These are phyloP conservation scores for Pseudonitzschia pungens DNA, from an alignment of 108 stramenopile genomes.

Conservation along the genomic window DNA sequence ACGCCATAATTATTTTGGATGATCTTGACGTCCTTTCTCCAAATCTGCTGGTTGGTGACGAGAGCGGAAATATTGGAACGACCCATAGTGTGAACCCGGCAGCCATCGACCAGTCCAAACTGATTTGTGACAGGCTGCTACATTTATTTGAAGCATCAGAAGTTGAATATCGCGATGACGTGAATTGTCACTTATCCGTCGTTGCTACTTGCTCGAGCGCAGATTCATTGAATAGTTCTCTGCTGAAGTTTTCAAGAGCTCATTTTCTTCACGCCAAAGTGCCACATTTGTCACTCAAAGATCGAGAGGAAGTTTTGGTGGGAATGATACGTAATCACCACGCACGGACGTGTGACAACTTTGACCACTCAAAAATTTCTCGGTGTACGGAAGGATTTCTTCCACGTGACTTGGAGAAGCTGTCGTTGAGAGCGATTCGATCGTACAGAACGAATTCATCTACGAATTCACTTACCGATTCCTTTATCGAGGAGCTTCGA, in stretches of 20 bases:
- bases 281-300: constrained; percentile 6
- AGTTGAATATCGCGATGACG: background rate
- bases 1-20: constrained; percentile 67
- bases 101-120: constrained; percentile 65
- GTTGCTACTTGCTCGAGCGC: constrained; percentile 32
- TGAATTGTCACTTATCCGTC: constrained; percentile 16
- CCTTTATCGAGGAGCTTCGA: constrained; percentile 14
- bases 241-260: background rate
- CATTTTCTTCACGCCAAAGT: constrained; percentile 10
- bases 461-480: background rate
- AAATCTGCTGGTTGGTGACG: constrained; percentile 40
- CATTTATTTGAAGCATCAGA: constrained; percentile 23
- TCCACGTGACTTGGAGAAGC: constrained; percentile 55
- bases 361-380: constrained; percentile 8
- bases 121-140: constrained; percentile 63
- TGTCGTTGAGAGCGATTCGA: constrained; percentile 43
- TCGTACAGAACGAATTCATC: background rate
- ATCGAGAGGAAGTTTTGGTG: constrained; percentile 10
- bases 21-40: constrained; percentile 75
- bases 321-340: background rate
- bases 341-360: background rate
- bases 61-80: constrained; percentile 43
- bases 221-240: constrained; percentile 24
- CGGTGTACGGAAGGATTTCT: constrained; percentile 50
- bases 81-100: constrained; percentile 60